Evolutionary conservation across 345 rosid genomes (phyloP), one percentile per base, ranked within the genome.

Genomic region (Syzygium aqueum): DNA sequence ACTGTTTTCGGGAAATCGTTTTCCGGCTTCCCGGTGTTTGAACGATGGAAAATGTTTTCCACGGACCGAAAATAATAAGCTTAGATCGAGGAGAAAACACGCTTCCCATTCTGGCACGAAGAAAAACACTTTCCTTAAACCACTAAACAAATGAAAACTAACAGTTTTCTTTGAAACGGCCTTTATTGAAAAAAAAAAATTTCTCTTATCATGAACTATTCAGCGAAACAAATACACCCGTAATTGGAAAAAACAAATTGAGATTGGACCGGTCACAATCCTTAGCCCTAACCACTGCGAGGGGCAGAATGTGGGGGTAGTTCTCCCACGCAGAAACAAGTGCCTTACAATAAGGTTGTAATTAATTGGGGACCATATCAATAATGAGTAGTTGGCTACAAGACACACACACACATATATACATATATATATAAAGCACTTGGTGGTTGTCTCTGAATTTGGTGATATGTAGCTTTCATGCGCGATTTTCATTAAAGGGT

Each of bases 401-500:
- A 84, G 78, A 67, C 78, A 16, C 53, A 27, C 27, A 10, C 51
- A 50, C 12, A 11, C 43, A 40, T 33, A 33, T 33, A 33, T 33
- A 33, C 3, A 46, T 46, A 46, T 46, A 23, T 9, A 51, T 43
- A 77, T n/a, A 57, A 25, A 53, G 85, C 46, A 15, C 51, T 43
- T 25, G 53, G 67, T 40, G 53, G 53, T 85, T 28, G 40, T 51
- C 57, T 49, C 6, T 49, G 88, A 80, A 51, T 86, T 86, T 77
- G 87, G 65, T 85, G 82, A 15, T 28, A 28, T 85, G 87, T 83
- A 63, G 87, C 87, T 85, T 15, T 85, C 87, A 19, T 19, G 80
- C 80, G 37, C 80, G 46, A 73, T 73, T 73, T 33, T 19, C 46
- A 73, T 33, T 19, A 9, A 7, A 65, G 77, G 11, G 23, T 65